phyloP scores from a whole-genome alignment of 306 rosid species.

The Begonia loranthoides region DNA sequence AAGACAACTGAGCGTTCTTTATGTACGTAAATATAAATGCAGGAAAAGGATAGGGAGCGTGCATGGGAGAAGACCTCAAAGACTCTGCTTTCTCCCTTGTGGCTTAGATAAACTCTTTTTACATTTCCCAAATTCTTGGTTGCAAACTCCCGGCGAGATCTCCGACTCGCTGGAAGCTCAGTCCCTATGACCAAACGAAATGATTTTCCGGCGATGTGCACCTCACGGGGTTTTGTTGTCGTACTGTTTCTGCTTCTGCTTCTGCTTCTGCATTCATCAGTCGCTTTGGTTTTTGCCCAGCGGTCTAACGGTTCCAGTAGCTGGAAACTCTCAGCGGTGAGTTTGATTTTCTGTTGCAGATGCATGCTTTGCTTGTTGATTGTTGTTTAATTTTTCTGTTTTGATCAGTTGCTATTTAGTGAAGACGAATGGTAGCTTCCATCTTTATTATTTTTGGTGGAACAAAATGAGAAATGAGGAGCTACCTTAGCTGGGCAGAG shows the following conservation, averaged over 20 bases:
- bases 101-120: constrained; percentile 13
- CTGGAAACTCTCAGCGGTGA: constrained; percentile 68
- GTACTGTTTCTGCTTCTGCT: constrained; percentile 28
- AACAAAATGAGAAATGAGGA: too few species aligned
- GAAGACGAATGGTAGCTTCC: too few species aligned
- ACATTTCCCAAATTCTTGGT: constrained; percentile 8
- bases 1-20: too few species aligned
- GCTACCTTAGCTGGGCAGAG: too few species aligned
- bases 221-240: constrained; percentile 29
- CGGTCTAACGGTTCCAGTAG: constrained; percentile 24
- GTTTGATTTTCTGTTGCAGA: constrained; percentile 1
- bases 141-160: background rate
- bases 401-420: too few species aligned
- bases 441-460: too few species aligned
- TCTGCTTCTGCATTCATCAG: too few species aligned
- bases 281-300: constrained; percentile 54
- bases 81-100: constrained; percentile 6
- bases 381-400: background rate
- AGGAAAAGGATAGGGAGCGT: background rate
- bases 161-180: constrained; percentile 2
- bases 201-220: constrained; percentile 35
- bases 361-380: background rate
- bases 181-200: constrained; percentile 12
- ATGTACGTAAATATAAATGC: too few species aligned
- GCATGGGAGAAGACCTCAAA: background rate